Evolutionary conservation across 2,329 filamentous ascomycete genomes (phyloP), one percentile per base, ranked within the genome.

Genomic region (Teratosphaeria destructans): DNA sequence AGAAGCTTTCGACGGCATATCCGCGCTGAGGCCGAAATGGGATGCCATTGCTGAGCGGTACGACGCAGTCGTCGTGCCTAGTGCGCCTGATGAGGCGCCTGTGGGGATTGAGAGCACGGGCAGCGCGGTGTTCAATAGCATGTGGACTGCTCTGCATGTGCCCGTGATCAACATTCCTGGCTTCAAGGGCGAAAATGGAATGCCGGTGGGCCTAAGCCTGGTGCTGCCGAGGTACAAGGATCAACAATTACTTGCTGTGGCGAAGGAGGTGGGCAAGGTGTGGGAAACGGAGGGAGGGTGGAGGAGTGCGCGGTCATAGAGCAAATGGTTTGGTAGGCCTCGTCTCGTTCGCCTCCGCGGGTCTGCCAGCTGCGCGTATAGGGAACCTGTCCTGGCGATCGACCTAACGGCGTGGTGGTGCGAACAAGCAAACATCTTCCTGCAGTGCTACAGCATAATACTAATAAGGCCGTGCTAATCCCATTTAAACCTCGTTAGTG

Each of bases 131-230:
- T 71, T 70, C 62, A 61, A 67, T 52, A 29, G 63, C 5, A 62
- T 65, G 56, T 67, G 65, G 63, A 68, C 65, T 65, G 73, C 72
- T 6, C 71, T 87, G 14, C 85, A 88, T 62, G 80, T 77, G 0
- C 85, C 85, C 0, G 82, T 84, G 0, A 71, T 87, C n/a, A 87
- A 87, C 61, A 70, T 88, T 0, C 84, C 84, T 0, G 85, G 84
- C 0, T 87, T 88, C 63, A 71, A 75, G 37, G 84, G 85, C 0
- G 74, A 75, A 34, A 76, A 81, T 60, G 78, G 76, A 0, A 71
- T 88, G 76, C 85, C 85, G 0, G 77, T 88, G 43, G 85, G 85
- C 0, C 64, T 84, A 23, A 82, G 80, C 0, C 66, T 83, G 1
- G 77, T 83, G 0, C 75, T 74, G 0, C 73, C 77, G 1, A 70